phyloP scores from a whole-genome alignment of 192 early-diverging fungal genomes.

The Coemansia sp. region DNA sequence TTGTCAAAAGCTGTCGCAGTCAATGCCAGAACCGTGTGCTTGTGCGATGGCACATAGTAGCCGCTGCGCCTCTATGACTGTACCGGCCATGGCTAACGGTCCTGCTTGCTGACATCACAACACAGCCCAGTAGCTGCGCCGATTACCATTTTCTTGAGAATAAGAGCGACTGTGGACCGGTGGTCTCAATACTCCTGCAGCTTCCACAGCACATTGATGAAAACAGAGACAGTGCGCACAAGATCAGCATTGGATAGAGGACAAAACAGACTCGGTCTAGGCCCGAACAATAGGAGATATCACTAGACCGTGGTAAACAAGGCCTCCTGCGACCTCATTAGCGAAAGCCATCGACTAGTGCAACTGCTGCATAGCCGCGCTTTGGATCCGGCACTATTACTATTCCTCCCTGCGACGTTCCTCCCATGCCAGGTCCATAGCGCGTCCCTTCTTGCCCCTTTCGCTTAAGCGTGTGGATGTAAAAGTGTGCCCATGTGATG shows the following conservation, averaged over 20 bases:
- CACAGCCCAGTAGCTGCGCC: background rate
- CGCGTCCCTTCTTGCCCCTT: background rate
- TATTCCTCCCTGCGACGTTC: background rate
- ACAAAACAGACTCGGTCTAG: background rate
- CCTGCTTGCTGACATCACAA: background rate
- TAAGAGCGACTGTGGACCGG: background rate
- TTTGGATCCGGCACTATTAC: background rate
- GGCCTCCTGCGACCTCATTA: background rate
- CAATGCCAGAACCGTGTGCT: background rate
- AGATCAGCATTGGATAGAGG: background rate
- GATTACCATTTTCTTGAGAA: slow-evolving; percentile 1
- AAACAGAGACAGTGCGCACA: background rate
- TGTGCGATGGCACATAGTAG: background rate
- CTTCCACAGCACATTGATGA: background rate
- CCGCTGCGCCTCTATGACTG: background rate
- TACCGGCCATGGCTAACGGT: background rate
- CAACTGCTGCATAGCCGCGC: background rate
- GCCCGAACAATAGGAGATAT: background rate
- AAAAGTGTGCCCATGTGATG: background rate
- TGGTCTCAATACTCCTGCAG: background rate
- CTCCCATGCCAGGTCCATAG: background rate
- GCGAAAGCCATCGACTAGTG: background rate
- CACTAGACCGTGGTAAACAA: background rate
- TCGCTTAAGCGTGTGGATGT: background rate
- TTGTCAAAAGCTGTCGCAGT: background rate